Base-by-base conservation (phyloP, 2,329 filamentous ascomycete species). In the Pseudogymnoascus sp. region DNA sequence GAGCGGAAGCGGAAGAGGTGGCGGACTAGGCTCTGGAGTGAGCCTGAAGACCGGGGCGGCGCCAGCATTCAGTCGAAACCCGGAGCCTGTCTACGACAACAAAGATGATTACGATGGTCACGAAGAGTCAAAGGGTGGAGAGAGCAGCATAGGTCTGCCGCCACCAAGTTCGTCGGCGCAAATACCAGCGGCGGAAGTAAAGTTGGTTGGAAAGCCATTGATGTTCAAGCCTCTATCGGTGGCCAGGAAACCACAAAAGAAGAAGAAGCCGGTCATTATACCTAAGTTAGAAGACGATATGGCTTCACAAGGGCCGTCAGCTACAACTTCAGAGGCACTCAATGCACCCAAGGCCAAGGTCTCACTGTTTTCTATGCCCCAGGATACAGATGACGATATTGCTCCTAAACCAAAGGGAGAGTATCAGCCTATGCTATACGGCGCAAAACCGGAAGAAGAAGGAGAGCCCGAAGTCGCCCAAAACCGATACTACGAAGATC, bases 181-280 rank as follows among this genome's bases (percentile, higher is more conserved):
- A 80, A 69, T 85, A 69, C 74, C 81, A 27, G 81, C 81, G n/a
- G 79, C 82, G 1, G 84, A 87, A 63, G 81, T 88, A 13, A 87
- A 89, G 74, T 75, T 89, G 12, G 82, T 87, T 1, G 58, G 58
- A 33, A 94, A 92, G 68, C 85, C 91, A 10, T 84, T 92, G 74
- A 89, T 91, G 84, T 97, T 97, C 74, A 89, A 87, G 71, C 93
- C 93, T 3, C 78, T 97, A 37, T 96, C 92, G 0, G 92, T 97
- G 12, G 84, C 87, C 13, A 82, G 90, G 64, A 90, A 88, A 65
- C 81, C 86, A 31, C 83, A 82, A 65, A 91, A 89, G 76, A 90
- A 87, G 76, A 87, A 82, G 69, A 77, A 79, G 62, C 72, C 48
- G 18, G 48, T 55, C 4, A 55, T 55, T 33, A 18, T 15, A 33